phyloP scores from a whole-genome alignment of 208 protist species.

The Crithidia mellificae region DNA sequence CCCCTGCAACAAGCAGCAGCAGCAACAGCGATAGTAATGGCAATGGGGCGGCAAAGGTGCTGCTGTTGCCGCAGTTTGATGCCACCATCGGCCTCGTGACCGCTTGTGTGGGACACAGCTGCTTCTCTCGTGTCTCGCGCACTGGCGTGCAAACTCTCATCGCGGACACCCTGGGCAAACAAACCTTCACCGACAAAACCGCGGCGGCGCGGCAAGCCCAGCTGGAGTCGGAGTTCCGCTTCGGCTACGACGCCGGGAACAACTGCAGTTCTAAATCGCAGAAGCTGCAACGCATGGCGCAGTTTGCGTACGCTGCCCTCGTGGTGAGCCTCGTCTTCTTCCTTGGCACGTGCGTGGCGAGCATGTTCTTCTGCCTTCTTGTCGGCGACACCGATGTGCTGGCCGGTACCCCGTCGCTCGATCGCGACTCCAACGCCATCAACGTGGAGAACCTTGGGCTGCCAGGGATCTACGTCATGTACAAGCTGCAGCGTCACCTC shows the following conservation, averaged over 20 bases:
- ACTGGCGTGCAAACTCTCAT: constrained; percentile 28
- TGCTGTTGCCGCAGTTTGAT: constrained; percentile 50
- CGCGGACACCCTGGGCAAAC: neutral
- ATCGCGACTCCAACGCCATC: constrained; percentile 19
- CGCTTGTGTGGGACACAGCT: constrained; percentile 35
- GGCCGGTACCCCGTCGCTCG: constrained; percentile 13
- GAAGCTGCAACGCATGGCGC: constrained; percentile 10
- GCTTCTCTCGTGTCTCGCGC: constrained; percentile 17
- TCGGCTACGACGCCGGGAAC: constrained; percentile 50
- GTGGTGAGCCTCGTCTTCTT: constrained; percentile 34
- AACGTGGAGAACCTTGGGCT: constrained; percentile 21
- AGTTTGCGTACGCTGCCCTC: constrained; percentile 25
- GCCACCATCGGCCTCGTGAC: constrained; percentile 39
- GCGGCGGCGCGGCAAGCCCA: constrained; percentile 8
- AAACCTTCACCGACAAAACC: neutral
- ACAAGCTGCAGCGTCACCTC: constrained; percentile 28
- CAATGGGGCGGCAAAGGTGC: neutral
- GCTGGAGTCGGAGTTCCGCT: constrained; percentile 36
- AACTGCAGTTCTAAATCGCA: constrained; percentile 29
- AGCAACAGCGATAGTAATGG: neutral
- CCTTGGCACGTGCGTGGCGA: constrained; percentile 16
- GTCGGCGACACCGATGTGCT: constrained; percentile 29
- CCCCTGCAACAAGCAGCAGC: too few species aligned
- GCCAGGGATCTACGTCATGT: constrained; percentile 20
- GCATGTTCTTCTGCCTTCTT: constrained; percentile 31